Conservation (phyloP, 345 rosid species). For the Reutealis trisperma region DNA sequence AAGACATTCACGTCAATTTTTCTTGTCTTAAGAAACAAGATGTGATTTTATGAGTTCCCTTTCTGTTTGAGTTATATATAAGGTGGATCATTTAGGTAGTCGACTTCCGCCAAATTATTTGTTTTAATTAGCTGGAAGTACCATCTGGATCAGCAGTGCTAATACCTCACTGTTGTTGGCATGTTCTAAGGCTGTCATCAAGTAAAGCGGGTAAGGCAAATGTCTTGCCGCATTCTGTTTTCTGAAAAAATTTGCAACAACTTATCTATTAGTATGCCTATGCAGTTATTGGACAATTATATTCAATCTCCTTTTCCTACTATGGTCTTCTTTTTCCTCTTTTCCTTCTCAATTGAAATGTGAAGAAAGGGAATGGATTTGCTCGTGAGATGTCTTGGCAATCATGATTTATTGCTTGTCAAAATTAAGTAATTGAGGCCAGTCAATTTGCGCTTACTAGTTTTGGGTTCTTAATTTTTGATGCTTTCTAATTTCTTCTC, state of each 20-base stretch:
- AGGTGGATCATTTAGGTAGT: background rate
- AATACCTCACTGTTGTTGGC: no score
- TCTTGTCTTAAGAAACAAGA: background rate
- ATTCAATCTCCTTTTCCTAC: background rate
- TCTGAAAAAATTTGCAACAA: background rate
- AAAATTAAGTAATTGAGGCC: background rate
- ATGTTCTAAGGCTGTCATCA: background rate
- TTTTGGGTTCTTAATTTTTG: background rate
- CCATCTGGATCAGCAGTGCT: background rate
- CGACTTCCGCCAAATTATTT: background rate
- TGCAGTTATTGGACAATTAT: background rate
- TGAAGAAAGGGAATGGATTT: background rate
- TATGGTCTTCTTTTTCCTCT: background rate
- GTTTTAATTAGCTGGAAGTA: background rate
- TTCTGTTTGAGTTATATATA: background rate
- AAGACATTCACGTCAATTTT: background rate
- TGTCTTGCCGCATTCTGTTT: background rate
- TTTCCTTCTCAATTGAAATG: background rate
- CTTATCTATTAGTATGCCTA: background rate
- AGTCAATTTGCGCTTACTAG: background rate
- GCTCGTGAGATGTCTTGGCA: background rate
- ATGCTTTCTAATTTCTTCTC: conserved; percentile 28
- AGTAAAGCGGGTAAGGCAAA: background rate
- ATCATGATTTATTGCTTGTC: background rate
- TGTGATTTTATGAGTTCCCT: background rate